Percentiles rank a stretch among this genome's conserved stretches.
These are phyloP conservation scores for Pleurotus ostreatus DNA, from an alignment of 768 basidiomycete genomes.

Conservation along the genomic window DNA sequence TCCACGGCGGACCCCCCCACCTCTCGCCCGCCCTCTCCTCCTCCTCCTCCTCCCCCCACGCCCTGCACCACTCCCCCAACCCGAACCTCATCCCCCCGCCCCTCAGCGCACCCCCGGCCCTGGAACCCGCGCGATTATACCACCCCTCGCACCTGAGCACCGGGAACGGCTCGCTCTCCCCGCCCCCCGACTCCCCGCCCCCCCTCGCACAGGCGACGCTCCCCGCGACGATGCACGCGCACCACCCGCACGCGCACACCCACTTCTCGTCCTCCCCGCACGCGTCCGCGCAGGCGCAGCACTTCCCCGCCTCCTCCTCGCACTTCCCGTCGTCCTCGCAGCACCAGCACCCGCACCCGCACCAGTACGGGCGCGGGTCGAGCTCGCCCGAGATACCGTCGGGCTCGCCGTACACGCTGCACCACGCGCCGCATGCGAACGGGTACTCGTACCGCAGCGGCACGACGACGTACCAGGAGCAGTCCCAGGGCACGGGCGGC, in stretches of 20 bases:
- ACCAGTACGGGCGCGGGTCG: slow-evolving; percentile 15
- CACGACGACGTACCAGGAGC: slow-evolving; percentile 43
- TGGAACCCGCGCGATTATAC: slow-evolving; percentile 40
- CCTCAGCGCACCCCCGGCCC: slow-evolving; percentile 35
- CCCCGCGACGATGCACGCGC: slow-evolving; percentile 32
- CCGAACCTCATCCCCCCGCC: slow-evolving; percentile 21
- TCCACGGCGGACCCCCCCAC: too few relatives aligned
- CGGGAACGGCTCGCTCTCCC: slow-evolving; percentile 18
- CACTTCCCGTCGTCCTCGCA: slow-evolving; percentile 8
- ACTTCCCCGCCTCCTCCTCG: too few relatives aligned
- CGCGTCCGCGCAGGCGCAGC: slow-evolving; percentile 15
- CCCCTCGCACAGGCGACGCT: slow-evolving; percentile 49
- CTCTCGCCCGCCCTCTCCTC: too few relatives aligned
- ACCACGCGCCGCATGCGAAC: slow-evolving; percentile 13
- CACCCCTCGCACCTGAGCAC: slow-evolving; percentile 11
- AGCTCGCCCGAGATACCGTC: not conserved
- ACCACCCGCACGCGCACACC: slow-evolving; percentile 29
- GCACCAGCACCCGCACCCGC: slow-evolving; percentile 23
- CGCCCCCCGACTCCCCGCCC: slow-evolving; percentile 55
- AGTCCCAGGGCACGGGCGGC: slow-evolving; percentile 27
- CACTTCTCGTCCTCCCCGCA: slow-evolving; percentile 46
- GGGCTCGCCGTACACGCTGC: not conserved
- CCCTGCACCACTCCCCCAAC: not conserved
- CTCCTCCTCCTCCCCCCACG: slow-evolving; percentile 5
- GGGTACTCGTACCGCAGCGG: slow-evolving; percentile 34